A percentile compares a stretch with the other conserved stretches of the same genome.
Evolutionary conservation across 2,329 filamentous ascomycete species (phyloP).

Genomic region (Trichoderma gracile): DNA sequence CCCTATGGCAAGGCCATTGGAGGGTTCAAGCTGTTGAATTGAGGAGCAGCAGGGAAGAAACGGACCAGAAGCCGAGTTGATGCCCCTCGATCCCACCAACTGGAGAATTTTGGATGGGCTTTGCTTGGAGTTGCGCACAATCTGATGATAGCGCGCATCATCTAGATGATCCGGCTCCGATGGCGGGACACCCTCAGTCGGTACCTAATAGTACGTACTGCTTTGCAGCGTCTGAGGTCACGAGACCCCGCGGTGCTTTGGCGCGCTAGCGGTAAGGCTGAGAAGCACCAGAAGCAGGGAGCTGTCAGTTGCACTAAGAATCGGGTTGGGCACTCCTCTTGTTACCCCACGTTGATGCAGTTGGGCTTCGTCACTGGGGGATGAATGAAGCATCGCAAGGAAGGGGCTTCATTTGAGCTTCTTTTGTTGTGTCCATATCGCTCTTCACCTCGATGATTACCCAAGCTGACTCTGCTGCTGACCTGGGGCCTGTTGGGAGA

Average conservation of each 20-base stretch:
- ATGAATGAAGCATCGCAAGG: neutral
- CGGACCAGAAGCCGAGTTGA: neutral
- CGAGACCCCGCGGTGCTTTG: conserved; percentile 40
- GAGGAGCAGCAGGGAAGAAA: neutral
- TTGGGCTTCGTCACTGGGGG: too few relatives aligned
- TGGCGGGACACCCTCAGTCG: neutral
- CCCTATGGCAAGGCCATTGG: neutral
- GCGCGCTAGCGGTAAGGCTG: conserved; percentile 27
- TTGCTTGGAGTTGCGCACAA: conserved; percentile 15
- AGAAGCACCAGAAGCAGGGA: neutral
- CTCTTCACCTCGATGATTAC: too few relatives aligned
- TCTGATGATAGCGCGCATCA: neutral
- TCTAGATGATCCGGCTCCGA: conserved; percentile 21
- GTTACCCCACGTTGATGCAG: too few relatives aligned
- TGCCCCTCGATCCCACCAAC: conserved; percentile 11
- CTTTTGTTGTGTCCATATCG: neutral
- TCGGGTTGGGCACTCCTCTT: too few relatives aligned
- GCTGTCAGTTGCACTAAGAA: neutral
- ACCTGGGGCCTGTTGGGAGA: neutral
- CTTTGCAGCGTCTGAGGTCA: conserved; percentile 31
- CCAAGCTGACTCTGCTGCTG: too few relatives aligned
- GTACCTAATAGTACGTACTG: too few relatives aligned
- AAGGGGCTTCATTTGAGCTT: neutral
- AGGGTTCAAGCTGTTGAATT: neutral
- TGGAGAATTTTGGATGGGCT: conserved; percentile 17